Evolutionary conservation across 805 yeast genomes (phyloP).

Genomic region (Barnettozyma salicaria): DNA sequence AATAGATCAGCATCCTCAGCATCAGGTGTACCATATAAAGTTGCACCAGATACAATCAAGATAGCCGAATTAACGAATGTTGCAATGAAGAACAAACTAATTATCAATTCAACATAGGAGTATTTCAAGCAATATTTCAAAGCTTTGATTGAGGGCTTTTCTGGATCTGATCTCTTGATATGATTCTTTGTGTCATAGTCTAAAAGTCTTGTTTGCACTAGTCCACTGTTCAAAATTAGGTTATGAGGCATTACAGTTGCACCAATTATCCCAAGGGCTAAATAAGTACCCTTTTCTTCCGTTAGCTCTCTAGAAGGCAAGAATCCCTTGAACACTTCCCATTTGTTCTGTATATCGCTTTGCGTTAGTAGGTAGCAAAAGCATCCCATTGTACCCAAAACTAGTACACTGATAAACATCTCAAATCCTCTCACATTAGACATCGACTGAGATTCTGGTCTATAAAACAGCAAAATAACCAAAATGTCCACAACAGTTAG

Average conservation of each 20-base stretch:
- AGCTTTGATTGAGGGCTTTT: slow-evolving; percentile 75
- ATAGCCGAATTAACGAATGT: slow-evolving; percentile 90
- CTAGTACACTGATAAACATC: slow-evolving; percentile 63
- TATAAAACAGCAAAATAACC: slow-evolving; percentile 70
- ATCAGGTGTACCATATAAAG: slow-evolving; percentile 57
- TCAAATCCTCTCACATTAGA: slow-evolving; percentile 73
- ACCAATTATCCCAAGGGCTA: slow-evolving; percentile 80
- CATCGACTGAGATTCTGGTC: slow-evolving; percentile 69
- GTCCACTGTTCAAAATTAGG: slow-evolving; percentile 75
- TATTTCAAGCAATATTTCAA: slow-evolving; percentile 72
- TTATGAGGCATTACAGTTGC: slow-evolving; percentile 97
- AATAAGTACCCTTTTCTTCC: slow-evolving; percentile 64
- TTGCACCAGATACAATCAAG: slow-evolving; percentile 86
- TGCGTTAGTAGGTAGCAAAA: slow-evolving; percentile 64
- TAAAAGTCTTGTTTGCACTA: slow-evolving; percentile 77
- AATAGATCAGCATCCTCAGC: slow-evolving; percentile 76
- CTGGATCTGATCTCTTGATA: slow-evolving; percentile 34
- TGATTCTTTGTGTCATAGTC: slow-evolving; percentile 65
- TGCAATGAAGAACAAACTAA: slow-evolving; percentile 81
- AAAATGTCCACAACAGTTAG: slow-evolving; percentile 80
- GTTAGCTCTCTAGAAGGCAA: slow-evolving; percentile 57
- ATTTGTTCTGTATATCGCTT: slow-evolving; percentile 47
- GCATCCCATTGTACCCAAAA: slow-evolving; percentile 67
- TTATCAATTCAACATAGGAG: slow-evolving; percentile 75
- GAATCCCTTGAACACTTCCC: slow-evolving; percentile 57